phyloP scores from a whole-genome alignment of 2,329 filamentous ascomycete species.

The Fusarium palustre region DNA sequence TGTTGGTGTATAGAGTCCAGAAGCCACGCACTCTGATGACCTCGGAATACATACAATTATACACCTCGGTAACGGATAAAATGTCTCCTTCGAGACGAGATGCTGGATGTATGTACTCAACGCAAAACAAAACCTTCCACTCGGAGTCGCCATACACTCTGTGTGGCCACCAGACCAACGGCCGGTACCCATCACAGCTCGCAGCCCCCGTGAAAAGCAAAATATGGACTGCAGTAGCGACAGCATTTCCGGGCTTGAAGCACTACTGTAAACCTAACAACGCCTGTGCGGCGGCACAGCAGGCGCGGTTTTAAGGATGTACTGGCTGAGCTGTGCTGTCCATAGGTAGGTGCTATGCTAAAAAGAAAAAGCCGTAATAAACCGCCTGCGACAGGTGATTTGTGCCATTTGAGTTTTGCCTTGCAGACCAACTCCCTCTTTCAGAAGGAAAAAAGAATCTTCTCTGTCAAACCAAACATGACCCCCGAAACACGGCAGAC shows the following conservation, averaged over 20 bases:
- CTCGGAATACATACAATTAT: background rate
- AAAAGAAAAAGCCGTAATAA: slow-evolving; percentile 9
- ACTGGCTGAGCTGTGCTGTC: background rate
- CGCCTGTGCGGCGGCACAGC: slow-evolving; percentile 26
- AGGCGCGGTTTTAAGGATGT: slow-evolving; percentile 3
- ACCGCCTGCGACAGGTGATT: slow-evolving; percentile 25
- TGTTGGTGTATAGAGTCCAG: background rate
- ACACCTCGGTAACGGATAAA: background rate
- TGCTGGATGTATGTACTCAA: background rate
- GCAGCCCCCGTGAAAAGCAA: slow-evolving; percentile 21
- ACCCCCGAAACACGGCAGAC: slow-evolving; percentile 15
- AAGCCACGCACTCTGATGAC: background rate
- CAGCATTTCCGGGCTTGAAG: slow-evolving; percentile 16
- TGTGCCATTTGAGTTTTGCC: slow-evolving; percentile 31
- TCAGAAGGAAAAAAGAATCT: slow-evolving; percentile 38
- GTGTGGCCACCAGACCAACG: slow-evolving; percentile 1
- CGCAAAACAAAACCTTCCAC: background rate
- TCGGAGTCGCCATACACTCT: slow-evolving; percentile 5
- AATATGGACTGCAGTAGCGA: slow-evolving; percentile 1
- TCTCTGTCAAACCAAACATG: slow-evolving; percentile 18
- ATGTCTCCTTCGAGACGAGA: background rate
- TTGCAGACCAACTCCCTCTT: slow-evolving; percentile 30
- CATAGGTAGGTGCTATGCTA: slow-evolving; percentile 9
- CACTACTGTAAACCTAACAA: slow-evolving; percentile 2
- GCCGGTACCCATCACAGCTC: slow-evolving; percentile 3